phyloP scores from a whole-genome alignment of 2,329 filamentous ascomycete species.

The Nannizziopsis barbatae region DNA sequence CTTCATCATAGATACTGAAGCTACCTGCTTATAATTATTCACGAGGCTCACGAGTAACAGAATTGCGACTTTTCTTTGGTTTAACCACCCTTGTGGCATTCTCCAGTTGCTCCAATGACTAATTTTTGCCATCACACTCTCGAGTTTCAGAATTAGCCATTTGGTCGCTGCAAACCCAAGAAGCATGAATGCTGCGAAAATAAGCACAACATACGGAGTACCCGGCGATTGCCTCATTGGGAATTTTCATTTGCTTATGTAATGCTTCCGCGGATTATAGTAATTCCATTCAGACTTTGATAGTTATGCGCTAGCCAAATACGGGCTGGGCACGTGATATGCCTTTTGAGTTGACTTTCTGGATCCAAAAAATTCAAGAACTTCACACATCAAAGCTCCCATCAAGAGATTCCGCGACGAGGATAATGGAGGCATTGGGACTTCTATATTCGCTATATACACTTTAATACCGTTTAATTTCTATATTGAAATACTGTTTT shows the following conservation, averaged over 20 bases:
- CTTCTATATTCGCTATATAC: neutral
- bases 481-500: slow-evolving; percentile 3
- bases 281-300: too few species aligned
- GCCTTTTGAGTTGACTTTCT: too few species aligned
- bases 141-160: slow-evolving; percentile 14
- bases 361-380: too few species aligned
- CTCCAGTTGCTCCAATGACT: slow-evolving; percentile 16
- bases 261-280: too few species aligned
- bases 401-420: neutral
- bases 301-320: too few species aligned
- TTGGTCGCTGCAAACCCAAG: slow-evolving; percentile 13
- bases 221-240: too few species aligned
- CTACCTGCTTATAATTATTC: too few species aligned
- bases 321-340: too few species aligned
- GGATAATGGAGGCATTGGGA: neutral
- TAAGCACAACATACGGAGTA: slow-evolving; percentile 14
- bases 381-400: neutral
- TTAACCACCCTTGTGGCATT: slow-evolving; percentile 17
- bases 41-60: too few species aligned
- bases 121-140: slow-evolving; percentile 12
- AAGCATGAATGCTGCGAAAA: slow-evolving; percentile 16
- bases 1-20: too few species aligned
- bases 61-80: neutral
- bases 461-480: neutral
- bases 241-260: too few species aligned